A percentile compares a stretch with the other conserved stretches of the same genome.
Evolutionary conservation across 1,139 yeast genomes (phyloP).

Genomic region (Geotrichum histeridarum): DNA sequence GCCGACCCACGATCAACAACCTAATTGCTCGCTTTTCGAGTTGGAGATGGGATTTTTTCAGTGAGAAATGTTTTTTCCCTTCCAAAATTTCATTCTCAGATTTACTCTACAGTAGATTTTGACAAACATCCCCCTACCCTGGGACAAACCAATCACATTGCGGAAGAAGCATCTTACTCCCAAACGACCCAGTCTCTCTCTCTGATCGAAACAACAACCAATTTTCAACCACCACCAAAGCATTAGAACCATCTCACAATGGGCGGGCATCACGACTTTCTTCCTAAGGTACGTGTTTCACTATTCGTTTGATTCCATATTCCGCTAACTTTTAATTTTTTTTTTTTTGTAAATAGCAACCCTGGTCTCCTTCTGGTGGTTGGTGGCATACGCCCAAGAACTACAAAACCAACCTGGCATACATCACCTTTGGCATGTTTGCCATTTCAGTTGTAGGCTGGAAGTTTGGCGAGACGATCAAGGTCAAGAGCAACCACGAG

Average conservation of each 20-base stretch:
- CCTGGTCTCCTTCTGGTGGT: constrained; percentile 42
- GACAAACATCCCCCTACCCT: constrained; percentile 7
- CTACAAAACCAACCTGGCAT: constrained; percentile 38
- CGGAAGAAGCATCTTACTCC: not conserved
- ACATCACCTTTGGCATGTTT: constrained; percentile 35
- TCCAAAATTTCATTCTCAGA: constrained; percentile 13
- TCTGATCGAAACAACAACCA: no score
- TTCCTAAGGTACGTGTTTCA: constrained; percentile 14
- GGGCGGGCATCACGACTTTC: constrained; percentile 19
- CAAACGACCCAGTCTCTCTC: not conserved
- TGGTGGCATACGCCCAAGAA: constrained; percentile 44
- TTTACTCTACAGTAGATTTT: constrained; percentile 7
- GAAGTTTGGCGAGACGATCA: constrained; percentile 33
- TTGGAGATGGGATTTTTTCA: constrained; percentile 4
- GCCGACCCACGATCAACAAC: not conserved
- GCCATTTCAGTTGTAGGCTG: constrained; percentile 32
- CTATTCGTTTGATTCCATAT: not conserved
- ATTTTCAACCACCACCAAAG: not conserved
- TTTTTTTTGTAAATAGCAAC: constrained; percentile 27
- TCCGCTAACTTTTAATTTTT: not conserved
- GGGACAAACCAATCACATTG: constrained; percentile 7
- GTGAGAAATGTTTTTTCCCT: not conserved
- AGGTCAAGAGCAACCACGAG: constrained; percentile 30
- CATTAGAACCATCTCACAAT: constrained; percentile 5
- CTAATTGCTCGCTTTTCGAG: not conserved